Evolutionary conservation across 257 asterid genomes (phyloP).

Genomic region (Solanum medicagineum): DNA sequence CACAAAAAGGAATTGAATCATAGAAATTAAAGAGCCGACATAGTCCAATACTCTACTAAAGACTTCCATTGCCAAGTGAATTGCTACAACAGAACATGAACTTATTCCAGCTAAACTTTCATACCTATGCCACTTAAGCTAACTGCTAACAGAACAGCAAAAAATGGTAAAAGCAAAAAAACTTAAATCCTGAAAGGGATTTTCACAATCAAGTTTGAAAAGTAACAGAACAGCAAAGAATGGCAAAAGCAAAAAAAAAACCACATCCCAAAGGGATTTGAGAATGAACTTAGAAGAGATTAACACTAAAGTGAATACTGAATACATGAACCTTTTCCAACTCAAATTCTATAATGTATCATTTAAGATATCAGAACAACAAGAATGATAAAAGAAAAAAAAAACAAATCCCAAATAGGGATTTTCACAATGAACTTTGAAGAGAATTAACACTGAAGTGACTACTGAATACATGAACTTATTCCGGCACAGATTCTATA

Average conservation of each 20-base stretch:
- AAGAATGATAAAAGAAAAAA: not conserved
- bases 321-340: not conserved
- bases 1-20: not conserved
- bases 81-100: not conserved
- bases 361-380: not conserved
- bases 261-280: not conserved
- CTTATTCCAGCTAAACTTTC: not conserved
- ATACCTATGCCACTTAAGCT: not conserved
- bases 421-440: not conserved
- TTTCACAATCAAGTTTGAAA: not conserved
- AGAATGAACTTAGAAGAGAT: not conserved
- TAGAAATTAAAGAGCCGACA: constrained; percentile 1
- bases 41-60: not conserved
- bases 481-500: not conserved
- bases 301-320: not conserved
- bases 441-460: not conserved
- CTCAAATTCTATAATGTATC: too few species aligned
- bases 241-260: too few species aligned
- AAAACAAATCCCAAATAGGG: not conserved
- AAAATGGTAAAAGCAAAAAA: not conserved
- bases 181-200: not conserved
- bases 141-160: not conserved
- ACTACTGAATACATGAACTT: not conserved
- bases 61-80: not conserved
- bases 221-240: not conserved